Evolutionary conservation across 1,139 yeast species (phyloP), one percentile per base, ranked within the genome.

Genomic region (Pichia sp.): DNA sequence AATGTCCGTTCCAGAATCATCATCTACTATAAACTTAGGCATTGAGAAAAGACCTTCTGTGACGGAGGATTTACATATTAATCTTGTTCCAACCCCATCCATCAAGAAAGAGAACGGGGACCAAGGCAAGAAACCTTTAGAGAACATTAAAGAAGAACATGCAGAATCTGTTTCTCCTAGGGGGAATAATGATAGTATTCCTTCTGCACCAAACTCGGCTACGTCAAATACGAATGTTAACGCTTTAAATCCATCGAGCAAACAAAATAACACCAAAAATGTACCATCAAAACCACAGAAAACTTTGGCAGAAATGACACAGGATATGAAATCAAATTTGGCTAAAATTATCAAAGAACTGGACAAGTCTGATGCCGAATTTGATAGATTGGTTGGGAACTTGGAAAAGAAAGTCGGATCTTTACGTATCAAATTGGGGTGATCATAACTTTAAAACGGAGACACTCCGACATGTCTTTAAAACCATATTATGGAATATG

Each of bases 281-380:
- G 16, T 10, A 15, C 15, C 28, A 15, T 14, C 25, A 8, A 31
- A 39, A 25, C 33, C 38, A 9, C 25, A 33, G 9, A 35, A 40
- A 33, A 47, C 56, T 4, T 26, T 44, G 15, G 43, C 37, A 5
- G 59, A 56, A 31, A 33, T 56, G 2, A 49, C 56, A 5, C 52
- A 50, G 7, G 46, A 45, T 14, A 32, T 56, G 13, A 53, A 51
- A 9, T 43, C 42, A 3, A 48, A 48, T 29, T 31, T 56, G 37
- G 49, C 46, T 21, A 48, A 48, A 19, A 42, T 51, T 10, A 38
- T 49, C 9, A 41, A 42, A 25, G 55, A 55, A 35, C 35, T 55
- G n/a, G 51, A 50, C 11, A 45, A 45, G 22, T 41, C 50, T 7
- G 58, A 56, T 34, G 41, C 33, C 31, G 56, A 51, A 27, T 42